Base-by-base conservation (phyloP, 768 basidiomycete genomes). In the Tricholoma flavovirens region DNA sequence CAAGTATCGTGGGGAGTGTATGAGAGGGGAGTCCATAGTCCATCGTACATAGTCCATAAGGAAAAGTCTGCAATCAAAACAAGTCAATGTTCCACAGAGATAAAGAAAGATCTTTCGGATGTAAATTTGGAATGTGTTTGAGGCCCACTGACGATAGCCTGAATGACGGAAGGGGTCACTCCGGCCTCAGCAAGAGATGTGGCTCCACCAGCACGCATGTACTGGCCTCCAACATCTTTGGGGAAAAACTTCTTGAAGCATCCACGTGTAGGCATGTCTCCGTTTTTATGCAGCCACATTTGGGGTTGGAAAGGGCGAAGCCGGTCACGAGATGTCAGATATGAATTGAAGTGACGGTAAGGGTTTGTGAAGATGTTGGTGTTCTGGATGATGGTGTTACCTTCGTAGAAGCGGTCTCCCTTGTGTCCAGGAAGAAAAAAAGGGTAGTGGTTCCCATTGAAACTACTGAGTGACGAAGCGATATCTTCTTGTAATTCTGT, bases 111-210 rank as follows among this genome's bases (percentile, higher is more conserved):
- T 36, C 35, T 36, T 36, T 36, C 64, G 54, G 32, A 72, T 66
- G 51, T 72, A 72, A 2, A 64, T 62, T 24, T 60, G 60, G 60
- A 67, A 73, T 0, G 68, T 36, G 2, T 65, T 58, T 1, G 74
- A 75, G 1, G 69, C 54, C 77, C 76, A 78, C 0, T 77, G 11
- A 64, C 35, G 24, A 26, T 26, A 26, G 24, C 24, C 24, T 26
- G 24, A 26, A 26, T 26, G 5, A 26, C 24, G 29, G 61, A 51
- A 0, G 67, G 62, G 0, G 69, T 52, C 2, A 64, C 59, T 0
- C 75, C 73, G 0, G 32, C 26, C 40, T 26, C 24, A 5, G 24
- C 24, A 26, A 26, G 24, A 26, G 24, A 26, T 5, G 24, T 26
- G 2, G 24, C 24, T 26, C 24, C 24, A 26, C 24, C 24, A 2